Percentiles rank a stretch among this genome's conserved stretches.
These are phyloP conservation scores for Talaromyces funiculosus DNA, from an alignment of 2,329 filamentous ascomycete species.

Conservation along the genomic window DNA sequence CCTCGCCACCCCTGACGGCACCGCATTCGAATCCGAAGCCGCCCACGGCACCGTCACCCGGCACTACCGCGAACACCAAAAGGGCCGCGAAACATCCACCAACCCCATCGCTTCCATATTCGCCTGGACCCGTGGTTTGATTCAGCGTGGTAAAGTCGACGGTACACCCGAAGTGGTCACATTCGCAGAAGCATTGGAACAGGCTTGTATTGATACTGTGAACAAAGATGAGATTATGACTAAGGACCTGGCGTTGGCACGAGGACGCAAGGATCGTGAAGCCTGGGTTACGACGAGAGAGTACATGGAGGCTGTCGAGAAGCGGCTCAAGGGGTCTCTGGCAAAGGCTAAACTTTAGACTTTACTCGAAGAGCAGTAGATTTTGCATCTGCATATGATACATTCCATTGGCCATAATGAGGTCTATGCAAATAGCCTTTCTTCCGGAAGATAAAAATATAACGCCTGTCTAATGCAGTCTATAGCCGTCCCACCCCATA, in stretches of 20 bases:
- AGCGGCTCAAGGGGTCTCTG: slow-evolving; percentile 72
- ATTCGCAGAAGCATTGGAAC: slow-evolving; percentile 87
- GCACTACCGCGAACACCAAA: slow-evolving; percentile 98
- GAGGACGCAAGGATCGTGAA: slow-evolving; percentile 75
- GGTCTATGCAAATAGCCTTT: not conserved
- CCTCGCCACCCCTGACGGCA: slow-evolving; percentile 91
- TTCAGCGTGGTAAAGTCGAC: slow-evolving; percentile 90
- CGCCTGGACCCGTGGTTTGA: slow-evolving; percentile 91
- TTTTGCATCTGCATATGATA: not conserved
- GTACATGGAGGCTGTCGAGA: slow-evolving; percentile 91
- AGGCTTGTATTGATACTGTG: slow-evolving; percentile 90
- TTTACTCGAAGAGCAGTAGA: not conserved
- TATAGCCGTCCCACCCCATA: not conserved
- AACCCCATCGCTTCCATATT: slow-evolving; percentile 99
- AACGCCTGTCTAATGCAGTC: not conserved
- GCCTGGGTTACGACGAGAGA: slow-evolving; percentile 88
- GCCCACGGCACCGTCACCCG: slow-evolving; percentile 97
- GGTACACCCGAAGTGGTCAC: slow-evolving; percentile 83
- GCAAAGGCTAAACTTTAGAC: slow-evolving; percentile 23
- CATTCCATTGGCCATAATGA: not conserved
- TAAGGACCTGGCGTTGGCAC: slow-evolving; percentile 94
- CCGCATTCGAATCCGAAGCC: slow-evolving; percentile 95
- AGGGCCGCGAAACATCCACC: slow-evolving; percentile 92
- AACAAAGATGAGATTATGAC: slow-evolving; percentile 96
- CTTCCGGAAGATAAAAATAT: not conserved